Evolutionary conservation across 2,329 filamentous ascomycete species (phyloP).

Genomic region (Neospermospora avenae): DNA sequence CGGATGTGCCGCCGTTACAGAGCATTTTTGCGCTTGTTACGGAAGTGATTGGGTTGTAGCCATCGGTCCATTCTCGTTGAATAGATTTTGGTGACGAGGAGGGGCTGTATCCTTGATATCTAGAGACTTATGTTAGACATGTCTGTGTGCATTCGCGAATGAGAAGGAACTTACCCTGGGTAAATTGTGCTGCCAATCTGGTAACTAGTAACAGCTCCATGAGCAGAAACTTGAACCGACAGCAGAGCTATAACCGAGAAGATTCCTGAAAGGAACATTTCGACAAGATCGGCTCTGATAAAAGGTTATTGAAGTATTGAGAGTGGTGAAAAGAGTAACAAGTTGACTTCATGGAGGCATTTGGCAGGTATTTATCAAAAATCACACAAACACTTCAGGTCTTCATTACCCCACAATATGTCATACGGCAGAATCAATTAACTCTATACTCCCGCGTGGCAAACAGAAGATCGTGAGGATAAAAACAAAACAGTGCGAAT

Average conservation of each 20-base stretch:
- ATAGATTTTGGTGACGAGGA: conserved; percentile 48
- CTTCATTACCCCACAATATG: conserved; percentile 16
- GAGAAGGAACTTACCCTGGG: conserved; percentile 37
- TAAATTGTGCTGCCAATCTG: conserved; percentile 43
- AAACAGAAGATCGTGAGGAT: conserved; percentile 4
- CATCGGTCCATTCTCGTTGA: conserved; percentile 51
- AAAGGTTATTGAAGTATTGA: not conserved
- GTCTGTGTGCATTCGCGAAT: not conserved
- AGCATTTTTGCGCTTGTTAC: conserved; percentile 49
- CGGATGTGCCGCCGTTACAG: conserved; percentile 53
- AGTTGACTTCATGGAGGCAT: not conserved
- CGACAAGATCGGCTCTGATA: conserved; percentile 8
- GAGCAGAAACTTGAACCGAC: conserved; percentile 33
- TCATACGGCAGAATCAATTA: conserved; percentile 19
- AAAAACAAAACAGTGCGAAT: conserved; percentile 17
- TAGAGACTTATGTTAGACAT: not conserved
- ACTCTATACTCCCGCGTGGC: conserved; percentile 16
- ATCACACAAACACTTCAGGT: conserved; percentile 11
- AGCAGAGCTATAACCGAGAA: conserved; percentile 35
- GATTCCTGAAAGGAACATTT: conserved; percentile 38
- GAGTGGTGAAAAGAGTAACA: not conserved
- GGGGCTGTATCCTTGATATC: conserved; percentile 46
- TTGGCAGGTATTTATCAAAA: conserved; percentile 15
- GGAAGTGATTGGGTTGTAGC: conserved; percentile 53
- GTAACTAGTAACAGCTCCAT: conserved; percentile 47